Evolutionary conservation across 1,139 yeast species (phyloP).

Genomic region (Lodderomyces parapsilosis): DNA sequence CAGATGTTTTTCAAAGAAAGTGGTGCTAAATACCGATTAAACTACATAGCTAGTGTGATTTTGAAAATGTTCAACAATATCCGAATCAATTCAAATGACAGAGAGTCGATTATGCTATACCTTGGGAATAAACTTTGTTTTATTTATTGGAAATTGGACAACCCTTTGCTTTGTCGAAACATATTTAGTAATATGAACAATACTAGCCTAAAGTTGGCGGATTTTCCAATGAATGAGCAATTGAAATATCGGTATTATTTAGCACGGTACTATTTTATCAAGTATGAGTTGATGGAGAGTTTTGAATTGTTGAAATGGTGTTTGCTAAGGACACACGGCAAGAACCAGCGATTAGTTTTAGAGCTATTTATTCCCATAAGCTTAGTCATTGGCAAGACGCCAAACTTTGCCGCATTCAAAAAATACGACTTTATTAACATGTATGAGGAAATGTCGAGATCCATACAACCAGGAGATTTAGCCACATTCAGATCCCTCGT

Average conservation of each 20-base stretch:
- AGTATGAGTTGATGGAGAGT: constrained; percentile 56
- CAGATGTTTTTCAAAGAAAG: constrained; percentile 42
- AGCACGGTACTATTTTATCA: constrained; percentile 63
- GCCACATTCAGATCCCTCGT: constrained; percentile 30
- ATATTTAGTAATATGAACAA: constrained; percentile 74
- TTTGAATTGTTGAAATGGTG: constrained; percentile 66
- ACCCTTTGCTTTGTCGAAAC: constrained; percentile 69
- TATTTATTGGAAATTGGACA: constrained; percentile 59
- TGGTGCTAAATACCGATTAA: constrained; percentile 46
- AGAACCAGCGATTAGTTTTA: constrained; percentile 27
- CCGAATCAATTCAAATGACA: constrained; percentile 46
- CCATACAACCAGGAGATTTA: constrained; percentile 43
- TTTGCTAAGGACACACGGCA: constrained; percentile 28
- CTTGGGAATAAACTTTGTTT: constrained; percentile 61
- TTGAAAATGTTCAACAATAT: constrained; percentile 64
- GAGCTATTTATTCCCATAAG: constrained; percentile 57
- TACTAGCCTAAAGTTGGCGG: constrained; percentile 46
- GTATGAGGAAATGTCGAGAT: constrained; percentile 35
- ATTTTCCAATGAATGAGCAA: constrained; percentile 51
- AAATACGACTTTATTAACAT: too few species aligned
- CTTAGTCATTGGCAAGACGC: constrained; percentile 51
- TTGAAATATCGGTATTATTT: constrained; percentile 67
- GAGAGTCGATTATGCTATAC: constrained; percentile 52
- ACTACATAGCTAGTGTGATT: constrained; percentile 56
- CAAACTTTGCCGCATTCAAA: constrained; percentile 29